These are phyloP conservation scores for Rhodotorula sp. DNA, from an alignment of 1,284 basidiomycete species.

Conservation along the genomic window DNA sequence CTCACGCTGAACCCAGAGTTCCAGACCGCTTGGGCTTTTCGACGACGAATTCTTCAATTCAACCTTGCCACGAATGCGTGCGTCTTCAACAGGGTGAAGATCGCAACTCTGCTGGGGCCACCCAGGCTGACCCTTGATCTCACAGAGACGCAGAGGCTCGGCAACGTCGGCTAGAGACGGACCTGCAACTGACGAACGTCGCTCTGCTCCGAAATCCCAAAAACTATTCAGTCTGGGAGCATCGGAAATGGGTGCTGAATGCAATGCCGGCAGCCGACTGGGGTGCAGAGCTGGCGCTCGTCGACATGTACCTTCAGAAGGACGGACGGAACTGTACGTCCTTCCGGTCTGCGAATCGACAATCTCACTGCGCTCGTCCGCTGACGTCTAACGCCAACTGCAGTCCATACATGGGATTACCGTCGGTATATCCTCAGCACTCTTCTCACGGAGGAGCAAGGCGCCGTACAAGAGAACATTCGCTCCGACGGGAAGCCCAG, in stretches of 20 bases:
- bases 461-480: neutral
- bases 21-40: slow-evolving; percentile 91
- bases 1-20: slow-evolving; percentile 54
- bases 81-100: neutral
- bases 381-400: neutral
- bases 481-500: slow-evolving; percentile 37
- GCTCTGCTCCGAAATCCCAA: slow-evolving; percentile 83
- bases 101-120: neutral
- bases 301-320: slow-evolving; percentile 82
- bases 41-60: slow-evolving; percentile 70
- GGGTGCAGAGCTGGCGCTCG: slow-evolving; percentile 77
- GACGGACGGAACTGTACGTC: slow-evolving; percentile 88
- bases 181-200: slow-evolving; percentile 75
- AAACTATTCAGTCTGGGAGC: slow-evolving; percentile 96
- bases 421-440: slow-evolving; percentile 69
- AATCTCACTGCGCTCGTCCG: neutral
- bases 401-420: slow-evolving; percentile 92
- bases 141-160: slow-evolving; percentile 63
- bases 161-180: slow-evolving; percentile 65
- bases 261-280: slow-evolving; percentile 76
- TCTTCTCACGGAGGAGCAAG: slow-evolving; percentile 58
- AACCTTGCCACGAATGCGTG: slow-evolving; percentile 60
- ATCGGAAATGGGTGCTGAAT: slow-evolving; percentile 87
- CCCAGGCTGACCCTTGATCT: neutral
- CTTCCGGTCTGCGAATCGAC: neutral